Conservation (phyloP, 2,329 filamentous ascomycete species). For the Neofusicoccum parvum region DNA sequence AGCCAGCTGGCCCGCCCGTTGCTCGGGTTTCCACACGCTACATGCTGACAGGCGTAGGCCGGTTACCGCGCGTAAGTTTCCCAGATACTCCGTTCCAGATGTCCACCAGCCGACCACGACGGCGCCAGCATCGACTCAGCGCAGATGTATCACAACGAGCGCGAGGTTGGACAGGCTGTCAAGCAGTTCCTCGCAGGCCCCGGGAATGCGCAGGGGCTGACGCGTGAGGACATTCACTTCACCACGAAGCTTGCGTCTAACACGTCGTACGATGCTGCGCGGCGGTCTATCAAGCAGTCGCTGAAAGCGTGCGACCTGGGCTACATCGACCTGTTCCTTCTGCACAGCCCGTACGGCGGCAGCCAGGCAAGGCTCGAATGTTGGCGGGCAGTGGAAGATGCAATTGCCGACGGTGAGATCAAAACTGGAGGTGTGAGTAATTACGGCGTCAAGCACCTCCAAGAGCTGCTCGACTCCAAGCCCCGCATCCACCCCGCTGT, state of each 20-base stretch:
- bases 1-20: not conserved
- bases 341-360: conserved; percentile 80
- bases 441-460: conserved; percentile 73
- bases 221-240: conserved; percentile 73
- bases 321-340: conserved; percentile 77
- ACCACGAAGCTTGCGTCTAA: conserved; percentile 77
- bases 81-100: conserved; percentile 1
- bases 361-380: conserved; percentile 67
- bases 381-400: conserved; percentile 78
- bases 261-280: conserved; percentile 67
- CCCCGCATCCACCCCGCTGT: conserved; percentile 67
- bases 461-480: conserved; percentile 67
- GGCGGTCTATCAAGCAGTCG: conserved; percentile 65
- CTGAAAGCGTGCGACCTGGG: conserved; percentile 67
- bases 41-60: conserved; percentile 37
- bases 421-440: conserved; percentile 76
- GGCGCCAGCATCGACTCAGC: conserved; percentile 56
- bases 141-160: conserved; percentile 72
- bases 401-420: conserved; percentile 70
- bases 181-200: conserved; percentile 54
- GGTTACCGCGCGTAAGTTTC: conserved; percentile 48
- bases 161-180: conserved; percentile 68
- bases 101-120: not conserved
- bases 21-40: not conserved
- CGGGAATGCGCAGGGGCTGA: conserved; percentile 54